A percentile compares a stretch with the other conserved stretches of the same genome.
Evolutionary conservation across 805 yeast species (phyloP).

Genomic region (Vanderwaltozyma polyspora): DNA sequence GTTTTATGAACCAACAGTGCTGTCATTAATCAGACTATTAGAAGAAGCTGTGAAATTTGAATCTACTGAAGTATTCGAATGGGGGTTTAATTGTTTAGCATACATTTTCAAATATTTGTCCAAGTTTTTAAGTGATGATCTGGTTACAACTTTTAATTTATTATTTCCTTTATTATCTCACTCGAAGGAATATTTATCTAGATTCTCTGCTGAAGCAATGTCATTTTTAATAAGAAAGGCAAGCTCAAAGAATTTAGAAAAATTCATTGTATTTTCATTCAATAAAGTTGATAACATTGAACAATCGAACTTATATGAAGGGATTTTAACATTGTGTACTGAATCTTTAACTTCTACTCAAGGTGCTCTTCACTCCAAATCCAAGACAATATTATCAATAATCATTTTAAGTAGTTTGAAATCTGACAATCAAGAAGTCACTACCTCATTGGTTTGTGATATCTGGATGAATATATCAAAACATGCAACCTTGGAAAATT

Average conservation of each 20-base stretch:
- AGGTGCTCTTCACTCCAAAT: conserved; percentile 65
- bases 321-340: conserved; percentile 51
- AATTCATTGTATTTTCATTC: conserved; percentile 36
- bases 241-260: conserved; percentile 34
- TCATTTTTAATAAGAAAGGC: conserved; percentile 74
- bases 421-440: conserved; percentile 2
- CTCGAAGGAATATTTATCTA: conserved; percentile 52
- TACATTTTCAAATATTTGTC: conserved; percentile 82
- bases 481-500: conserved; percentile 41
- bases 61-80: conserved; percentile 58
- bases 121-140: conserved; percentile 46
- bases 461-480: conserved; percentile 41
- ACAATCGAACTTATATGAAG: conserved; percentile 39
- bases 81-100: conserved; percentile 76
- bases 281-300: conserved; percentile 26
- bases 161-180: conserved; percentile 53
- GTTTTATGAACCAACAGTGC: conserved; percentile 46
- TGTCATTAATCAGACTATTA: conserved; percentile 36
- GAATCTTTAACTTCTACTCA: conserved; percentile 67
- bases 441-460: conserved; percentile 43
- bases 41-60: conserved; percentile 36
- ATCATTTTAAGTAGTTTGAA: conserved; percentile 30
- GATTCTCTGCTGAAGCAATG: conserved; percentile 85
- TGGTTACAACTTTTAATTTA: conserved; percentile 56
- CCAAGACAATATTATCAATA: conserved; percentile 38